Evolutionary conservation across 208 protist species (phyloP), one percentile per base, ranked within the genome.

Genomic region (Crithidia thermophila): DNA sequence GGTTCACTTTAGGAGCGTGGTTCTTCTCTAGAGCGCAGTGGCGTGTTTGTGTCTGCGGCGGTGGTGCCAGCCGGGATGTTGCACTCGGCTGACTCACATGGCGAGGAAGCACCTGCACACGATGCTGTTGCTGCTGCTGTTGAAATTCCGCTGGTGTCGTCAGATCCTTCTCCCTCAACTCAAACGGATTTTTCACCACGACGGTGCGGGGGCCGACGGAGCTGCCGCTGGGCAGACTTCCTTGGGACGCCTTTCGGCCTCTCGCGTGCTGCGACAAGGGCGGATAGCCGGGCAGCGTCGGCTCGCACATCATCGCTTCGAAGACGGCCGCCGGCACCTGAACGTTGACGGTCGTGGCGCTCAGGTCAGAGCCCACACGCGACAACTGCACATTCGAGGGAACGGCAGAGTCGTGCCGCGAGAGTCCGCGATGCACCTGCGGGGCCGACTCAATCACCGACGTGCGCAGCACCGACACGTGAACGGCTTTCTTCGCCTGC

Each of bases 361-460:
- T 28, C 4, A 3, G 5, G 20, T 25, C 9, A 36, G 27, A 34
- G 2, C 47, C 27, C 47, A 52, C 47, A 52, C 47, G 30, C 9
- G 47, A 36, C 47, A 52, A 28, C 47, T 3, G 21, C 43, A 31
- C 4, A 37, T 28, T 14, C 5, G 14, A 56, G 11, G 13, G 33
- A 27, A 7, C n/a, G 40, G 40, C 40, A 5, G 37, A 47, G 36
- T 4, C 31, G 25, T 34, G 34, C 4, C 55, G 55, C 14, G 37
- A 60, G 4, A 60, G 37, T 4, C n/a, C 33, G 23, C 11, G 55
- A 10, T 60, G 39, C n/a, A 47, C 55, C 10, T 31, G 55, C 39
- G 37, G n/a, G 3, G 50, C 36, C 4, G 56, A 62, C 28, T 36
- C 10, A 0, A 62, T 23, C 0, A 51, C 10, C 18, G 40, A 36